Percentiles rank a stretch among this genome's conserved stretches.
Evolutionary conservation across 2,329 filamentous ascomycete species (phyloP).

Genomic region (Fonsecaea monophora): DNA sequence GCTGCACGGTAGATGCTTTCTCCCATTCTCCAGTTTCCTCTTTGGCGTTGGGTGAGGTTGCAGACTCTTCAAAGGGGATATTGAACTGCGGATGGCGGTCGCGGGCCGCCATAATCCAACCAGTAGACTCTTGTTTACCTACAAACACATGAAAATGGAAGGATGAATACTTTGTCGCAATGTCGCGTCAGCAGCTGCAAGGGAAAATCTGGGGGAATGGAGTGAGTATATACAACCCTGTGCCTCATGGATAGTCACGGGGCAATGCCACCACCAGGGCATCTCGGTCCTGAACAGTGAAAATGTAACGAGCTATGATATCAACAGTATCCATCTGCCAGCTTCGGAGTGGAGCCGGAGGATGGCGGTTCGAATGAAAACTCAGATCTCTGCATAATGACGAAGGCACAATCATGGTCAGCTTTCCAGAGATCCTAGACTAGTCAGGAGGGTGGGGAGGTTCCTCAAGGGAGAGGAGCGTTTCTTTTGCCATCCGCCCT

Average conservation of each 20-base stretch:
- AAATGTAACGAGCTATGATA: conserved; percentile 27
- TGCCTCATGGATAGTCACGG: neutral
- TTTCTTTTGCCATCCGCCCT: neutral
- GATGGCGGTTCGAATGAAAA: conserved; percentile 19
- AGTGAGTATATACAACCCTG: conserved; percentile 15
- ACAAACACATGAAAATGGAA: neutral
- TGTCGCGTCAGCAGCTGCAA: neutral
- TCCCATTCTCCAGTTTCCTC: conserved; percentile 33
- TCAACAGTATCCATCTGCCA: conserved; percentile 27
- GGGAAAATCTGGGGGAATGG: conserved; percentile 4
- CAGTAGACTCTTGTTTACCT: neutral
- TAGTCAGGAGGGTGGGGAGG: conserved; percentile 7
- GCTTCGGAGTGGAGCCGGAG: conserved; percentile 7
- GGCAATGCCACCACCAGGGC: neutral
- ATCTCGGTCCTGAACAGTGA: conserved; percentile 3
- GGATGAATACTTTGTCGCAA: neutral
- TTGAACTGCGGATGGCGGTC: conserved; percentile 16
- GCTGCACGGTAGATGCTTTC: conserved; percentile 29
- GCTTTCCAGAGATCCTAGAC: conserved; percentile 12
- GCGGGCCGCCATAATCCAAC: conserved; percentile 6
- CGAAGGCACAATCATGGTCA: conserved; percentile 10
- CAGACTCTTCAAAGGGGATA: conserved; percentile 7
- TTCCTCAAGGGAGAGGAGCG: neutral
- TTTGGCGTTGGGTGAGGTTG: conserved; percentile 5
- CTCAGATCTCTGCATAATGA: conserved; percentile 14